phyloP scores from a whole-genome alignment of 73 alveolate genomes.

The Paraurostyla sp. region DNA sequence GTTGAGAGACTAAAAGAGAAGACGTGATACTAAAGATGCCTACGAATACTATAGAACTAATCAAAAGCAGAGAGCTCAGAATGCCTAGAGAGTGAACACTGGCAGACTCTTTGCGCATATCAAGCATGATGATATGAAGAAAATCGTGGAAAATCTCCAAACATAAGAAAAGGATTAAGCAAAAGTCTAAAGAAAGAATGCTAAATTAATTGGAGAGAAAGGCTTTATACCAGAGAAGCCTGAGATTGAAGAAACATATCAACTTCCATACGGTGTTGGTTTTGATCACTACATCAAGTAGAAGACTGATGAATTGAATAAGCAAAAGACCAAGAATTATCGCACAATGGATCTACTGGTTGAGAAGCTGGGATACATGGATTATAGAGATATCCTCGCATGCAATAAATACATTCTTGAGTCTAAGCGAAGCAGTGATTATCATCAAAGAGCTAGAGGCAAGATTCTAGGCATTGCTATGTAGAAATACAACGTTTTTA shows the following conservation, averaged over 20 bases:
- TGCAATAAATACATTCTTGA: constrained; percentile 71
- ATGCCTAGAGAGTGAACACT: neutral
- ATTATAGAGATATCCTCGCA: constrained; percentile 74
- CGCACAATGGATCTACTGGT: constrained; percentile 65
- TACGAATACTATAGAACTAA: neutral
- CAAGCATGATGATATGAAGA: constrained; percentile 4
- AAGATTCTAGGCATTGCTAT: constrained; percentile 57
- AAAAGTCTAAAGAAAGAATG: neutral
- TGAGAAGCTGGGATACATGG: constrained; percentile 63
- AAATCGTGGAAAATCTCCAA: neutral
- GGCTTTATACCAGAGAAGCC: neutral
- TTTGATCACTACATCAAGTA: constrained; percentile 40
- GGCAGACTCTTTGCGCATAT: constrained; percentile 37
- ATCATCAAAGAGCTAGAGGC: constrained; percentile 66
- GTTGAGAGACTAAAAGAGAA: neutral
- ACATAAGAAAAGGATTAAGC: neutral
- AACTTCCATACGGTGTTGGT: constrained; percentile 65
- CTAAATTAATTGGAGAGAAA: neutral
- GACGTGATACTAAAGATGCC: neutral
- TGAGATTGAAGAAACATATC: constrained; percentile 17
- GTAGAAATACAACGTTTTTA: constrained; percentile 10
- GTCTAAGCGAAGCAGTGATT: constrained; percentile 57
- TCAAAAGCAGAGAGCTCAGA: neutral
- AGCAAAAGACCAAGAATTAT: constrained; percentile 20
- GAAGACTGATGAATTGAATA: constrained; percentile 28